phyloP scores from a whole-genome alignment of 345 rosid species.

The Kandelia obovata region DNA sequence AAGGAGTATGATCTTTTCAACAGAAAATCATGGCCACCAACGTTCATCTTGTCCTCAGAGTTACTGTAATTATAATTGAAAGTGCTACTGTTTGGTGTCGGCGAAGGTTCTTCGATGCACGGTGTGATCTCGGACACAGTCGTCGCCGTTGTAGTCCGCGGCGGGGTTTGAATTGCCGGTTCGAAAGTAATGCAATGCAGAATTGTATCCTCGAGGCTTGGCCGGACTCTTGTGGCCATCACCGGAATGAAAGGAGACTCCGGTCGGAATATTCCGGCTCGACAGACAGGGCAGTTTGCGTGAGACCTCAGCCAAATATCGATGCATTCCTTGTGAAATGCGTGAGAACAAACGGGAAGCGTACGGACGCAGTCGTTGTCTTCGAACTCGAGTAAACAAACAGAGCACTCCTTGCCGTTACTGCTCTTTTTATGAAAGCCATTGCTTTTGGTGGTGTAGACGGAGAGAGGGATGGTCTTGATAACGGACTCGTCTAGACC shows the following conservation, averaged over 20 bases:
- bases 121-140: constrained; percentile 46
- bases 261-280: constrained; percentile 61
- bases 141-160: constrained; percentile 18
- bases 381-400: constrained; percentile 82
- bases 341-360: constrained; percentile 75
- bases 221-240: constrained; percentile 89
- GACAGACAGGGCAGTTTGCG: constrained; percentile 88
- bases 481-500: constrained; percentile 87
- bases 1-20: constrained; percentile 81
- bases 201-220: constrained; percentile 60
- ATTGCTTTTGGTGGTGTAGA: constrained; percentile 39
- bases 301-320: constrained; percentile 88
- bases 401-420: constrained; percentile 59
- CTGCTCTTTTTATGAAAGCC: constrained; percentile 12
- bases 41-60: constrained; percentile 45
- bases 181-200: constrained; percentile 32
- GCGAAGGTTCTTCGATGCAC: constrained; percentile 45
- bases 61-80: constrained; percentile 6
- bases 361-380: constrained; percentile 77
- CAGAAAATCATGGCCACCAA: constrained; percentile 30
- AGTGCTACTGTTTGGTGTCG: constrained; percentile 22
- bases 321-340: constrained; percentile 92
- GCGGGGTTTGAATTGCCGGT: constrained; percentile 17
- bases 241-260: constrained; percentile 70
- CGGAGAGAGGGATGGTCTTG: constrained; percentile 70